Conservation (phyloP, 2,329 filamentous ascomycete genomes). For the Seiridium unicorne region DNA sequence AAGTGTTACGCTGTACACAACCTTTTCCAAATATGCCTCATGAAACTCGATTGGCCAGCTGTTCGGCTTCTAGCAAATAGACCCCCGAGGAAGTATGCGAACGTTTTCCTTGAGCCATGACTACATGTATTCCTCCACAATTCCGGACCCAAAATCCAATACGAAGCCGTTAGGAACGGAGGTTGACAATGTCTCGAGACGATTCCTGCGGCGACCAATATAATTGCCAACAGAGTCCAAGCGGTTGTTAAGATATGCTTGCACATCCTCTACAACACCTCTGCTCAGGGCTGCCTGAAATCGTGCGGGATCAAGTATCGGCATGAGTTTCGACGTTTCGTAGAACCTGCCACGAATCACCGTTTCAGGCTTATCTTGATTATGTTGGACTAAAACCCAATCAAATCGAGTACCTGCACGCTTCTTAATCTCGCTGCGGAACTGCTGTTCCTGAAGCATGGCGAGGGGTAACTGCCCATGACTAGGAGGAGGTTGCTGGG, state of each 20-base stretch:
- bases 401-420: conserved; percentile 22
- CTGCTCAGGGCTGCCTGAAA: conserved; percentile 35
- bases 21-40: too few species aligned
- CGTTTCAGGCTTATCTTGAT: conserved; percentile 33
- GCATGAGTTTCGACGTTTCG: conserved; percentile 51
- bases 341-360: conserved; percentile 57
- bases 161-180: conserved; percentile 14
- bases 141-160: conserved; percentile 10
- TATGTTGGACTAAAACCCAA: conserved; percentile 27
- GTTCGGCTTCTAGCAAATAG: too few species aligned
- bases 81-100: neutral
- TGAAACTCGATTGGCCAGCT: too few species aligned
- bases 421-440: conserved; percentile 25
- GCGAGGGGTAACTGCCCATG: conserved; percentile 16
- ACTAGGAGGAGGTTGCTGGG: conserved; percentile 9
- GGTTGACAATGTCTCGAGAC: conserved; percentile 15
- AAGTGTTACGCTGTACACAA: too few species aligned
- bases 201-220: conserved; percentile 27
- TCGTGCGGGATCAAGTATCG: conserved; percentile 41
- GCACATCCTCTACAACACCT: conserved; percentile 41
- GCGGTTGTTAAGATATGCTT: conserved; percentile 52
- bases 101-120: neutral
- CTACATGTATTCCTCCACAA: neutral
- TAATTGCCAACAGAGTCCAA: conserved; percentile 43
- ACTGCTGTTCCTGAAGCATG: conserved; percentile 25